Evolutionary conservation across 2,329 filamentous ascomycete genomes (phyloP).

Genomic region (Trichoderma endophyticum): DNA sequence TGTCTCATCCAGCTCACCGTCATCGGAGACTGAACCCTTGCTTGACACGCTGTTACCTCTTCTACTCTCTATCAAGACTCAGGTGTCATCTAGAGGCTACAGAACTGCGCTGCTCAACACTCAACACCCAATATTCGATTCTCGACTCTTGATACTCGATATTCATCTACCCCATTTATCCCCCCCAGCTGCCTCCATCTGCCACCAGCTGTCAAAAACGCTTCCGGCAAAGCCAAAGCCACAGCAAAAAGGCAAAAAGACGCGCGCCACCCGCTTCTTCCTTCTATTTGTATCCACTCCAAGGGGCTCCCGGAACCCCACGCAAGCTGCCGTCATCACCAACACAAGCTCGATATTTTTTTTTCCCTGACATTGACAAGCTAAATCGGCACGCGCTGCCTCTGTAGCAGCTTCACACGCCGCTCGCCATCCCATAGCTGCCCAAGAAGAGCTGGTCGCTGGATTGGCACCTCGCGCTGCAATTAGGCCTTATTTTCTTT

Average conservation of each 20-base stretch:
- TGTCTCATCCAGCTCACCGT: background rate
- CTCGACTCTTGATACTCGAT: background rate
- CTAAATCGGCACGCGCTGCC: constrained; percentile 13
- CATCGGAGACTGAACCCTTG: background rate
- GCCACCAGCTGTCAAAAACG: background rate
- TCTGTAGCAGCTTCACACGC: background rate
- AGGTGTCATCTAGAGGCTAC: background rate
- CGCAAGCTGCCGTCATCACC: constrained; percentile 19
- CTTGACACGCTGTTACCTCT: background rate
- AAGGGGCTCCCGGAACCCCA: constrained; percentile 18
- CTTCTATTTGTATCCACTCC: constrained; percentile 10
- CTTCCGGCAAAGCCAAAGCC: background rate
- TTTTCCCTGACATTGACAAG: constrained; percentile 2
- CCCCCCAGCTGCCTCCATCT: constrained; percentile 4
- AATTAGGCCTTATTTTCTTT: constrained; percentile 21
- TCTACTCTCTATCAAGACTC: background rate
- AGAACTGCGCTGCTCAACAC: background rate
- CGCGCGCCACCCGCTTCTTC: constrained; percentile 14
- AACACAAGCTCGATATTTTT: constrained; percentile 12
- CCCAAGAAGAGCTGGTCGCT: constrained; percentile 29
- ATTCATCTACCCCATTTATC: background rate
- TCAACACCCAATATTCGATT: background rate
- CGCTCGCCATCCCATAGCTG: constrained; percentile 31
- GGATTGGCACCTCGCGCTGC: constrained; percentile 29
- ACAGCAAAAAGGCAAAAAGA: background rate